Evolutionary conservation across 2,329 filamentous ascomycete species (phyloP).

Genomic region (Calonectria hawksworthii): DNA sequence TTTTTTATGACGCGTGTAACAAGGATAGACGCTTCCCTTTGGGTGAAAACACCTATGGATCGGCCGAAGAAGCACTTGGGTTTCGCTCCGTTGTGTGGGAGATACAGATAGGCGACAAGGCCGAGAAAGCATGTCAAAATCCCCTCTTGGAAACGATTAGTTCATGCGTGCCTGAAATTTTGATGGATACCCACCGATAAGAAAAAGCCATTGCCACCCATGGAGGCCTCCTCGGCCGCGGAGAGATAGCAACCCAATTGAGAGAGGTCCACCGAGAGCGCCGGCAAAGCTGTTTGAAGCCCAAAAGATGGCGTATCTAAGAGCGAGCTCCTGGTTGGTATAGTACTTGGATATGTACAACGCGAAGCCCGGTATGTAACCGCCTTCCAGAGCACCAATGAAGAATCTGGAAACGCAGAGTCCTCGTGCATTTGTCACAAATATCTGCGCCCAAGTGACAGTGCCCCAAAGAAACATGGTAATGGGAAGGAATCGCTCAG

Average conservation of each 20-base stretch:
- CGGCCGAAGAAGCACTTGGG: constrained; percentile 45
- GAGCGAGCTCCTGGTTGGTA: constrained; percentile 46
- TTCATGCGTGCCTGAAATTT: accelerated
- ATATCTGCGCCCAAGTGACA: constrained; percentile 47
- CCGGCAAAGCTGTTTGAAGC: constrained; percentile 48
- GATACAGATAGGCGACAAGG: constrained; percentile 44
- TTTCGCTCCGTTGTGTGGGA: constrained; percentile 43
- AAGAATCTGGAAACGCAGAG: constrained; percentile 47
- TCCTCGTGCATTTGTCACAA: constrained; percentile 41
- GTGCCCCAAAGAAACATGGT: constrained; percentile 50
- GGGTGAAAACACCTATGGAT: constrained; percentile 42
- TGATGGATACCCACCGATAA: constrained; percentile 39
- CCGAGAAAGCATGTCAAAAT: constrained; percentile 43
- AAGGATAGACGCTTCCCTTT: constrained; percentile 43
- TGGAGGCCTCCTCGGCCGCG: constrained; percentile 39
- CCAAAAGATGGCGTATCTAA: constrained; percentile 49
- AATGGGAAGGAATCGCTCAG: constrained; percentile 46
- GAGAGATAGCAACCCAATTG: constrained; percentile 46
- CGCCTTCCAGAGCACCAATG: constrained; percentile 48
- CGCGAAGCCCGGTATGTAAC: constrained; percentile 50
- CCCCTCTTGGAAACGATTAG: constrained; percentile 39
- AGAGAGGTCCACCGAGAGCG: constrained; percentile 44
- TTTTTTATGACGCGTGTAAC: constrained; percentile 48
- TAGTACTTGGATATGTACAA: constrained; percentile 50
- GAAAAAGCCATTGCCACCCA: constrained; percentile 51